Percentiles rank a stretch among this genome's conserved stretches.
phyloP scores from a whole-genome alignment of 257 asterid genomes.

The Solanum tacnaense region DNA sequence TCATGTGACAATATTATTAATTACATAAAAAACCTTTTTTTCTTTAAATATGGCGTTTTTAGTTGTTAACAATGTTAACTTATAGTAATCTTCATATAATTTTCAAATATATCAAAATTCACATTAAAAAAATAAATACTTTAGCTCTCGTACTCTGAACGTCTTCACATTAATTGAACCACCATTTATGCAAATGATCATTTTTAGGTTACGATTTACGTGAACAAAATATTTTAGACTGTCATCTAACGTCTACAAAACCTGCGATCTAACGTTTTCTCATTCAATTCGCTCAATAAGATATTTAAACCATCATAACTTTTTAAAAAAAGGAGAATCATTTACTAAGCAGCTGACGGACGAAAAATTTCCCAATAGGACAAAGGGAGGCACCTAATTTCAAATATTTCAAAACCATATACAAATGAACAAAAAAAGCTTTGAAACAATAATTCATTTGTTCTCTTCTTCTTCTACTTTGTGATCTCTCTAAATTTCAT shows the following conservation, averaged over 20 bases:
- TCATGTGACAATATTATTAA: neutral
- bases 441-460: neutral
- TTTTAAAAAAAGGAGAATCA: neutral
- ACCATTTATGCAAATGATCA: neutral
- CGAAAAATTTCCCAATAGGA: neutral
- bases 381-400: neutral
- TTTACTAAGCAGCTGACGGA: neutral
- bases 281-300: neutral
- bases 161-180: neutral
- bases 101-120: neutral
- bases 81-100: neutral
- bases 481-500: neutral
- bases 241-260: neutral
- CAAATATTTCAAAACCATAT: neutral
- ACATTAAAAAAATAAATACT: neutral
- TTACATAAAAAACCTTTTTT: accelerated
- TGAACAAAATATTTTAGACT: no score
- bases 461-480: neutral
- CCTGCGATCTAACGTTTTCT: accelerated
- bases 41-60: neutral
- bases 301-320: neutral
- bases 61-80: neutral
- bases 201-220: neutral
- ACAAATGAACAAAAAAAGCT: neutral
- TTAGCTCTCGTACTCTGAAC: neutral